Base-by-base conservation (phyloP, 352 stramenopile species). In the Phytophthora podocarpi region DNA sequence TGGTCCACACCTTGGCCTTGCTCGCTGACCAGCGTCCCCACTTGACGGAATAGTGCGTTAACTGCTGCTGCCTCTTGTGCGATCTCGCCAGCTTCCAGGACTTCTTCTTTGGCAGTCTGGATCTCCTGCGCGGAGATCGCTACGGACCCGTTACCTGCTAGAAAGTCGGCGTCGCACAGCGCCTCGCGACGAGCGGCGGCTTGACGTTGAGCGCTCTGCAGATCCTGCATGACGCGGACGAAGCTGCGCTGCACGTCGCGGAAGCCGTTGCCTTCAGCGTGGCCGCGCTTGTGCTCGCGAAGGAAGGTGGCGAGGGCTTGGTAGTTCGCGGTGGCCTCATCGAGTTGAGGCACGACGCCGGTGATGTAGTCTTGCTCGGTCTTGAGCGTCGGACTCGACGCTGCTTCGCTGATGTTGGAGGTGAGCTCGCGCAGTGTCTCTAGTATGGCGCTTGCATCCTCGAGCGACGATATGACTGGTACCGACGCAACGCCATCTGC, bases 91-190 rank as follows among this genome's bases (percentile, higher is more conserved):
- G 82, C 78, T 50, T 89, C 80, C 13, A 82, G 65, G n/a, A 89
- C 74, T 28, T 91, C 83, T 37, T 92, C 85, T 34, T 94, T 91
- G 0, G 85, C 82, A n/a, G 70, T 70, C 39, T 94, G 80, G 37
- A 94, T 68, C 23, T 94, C 82, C 31, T 87, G 64, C 2, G 72
- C 79, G 11, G 81, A 87, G 24, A 93, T 59, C 7, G 37, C 55
- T 15, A 70, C 52, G 0, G 45, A 68, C 36, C 84, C 77, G 28
- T 70, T 68, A 15, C 66, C 76, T 0, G 73, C 58, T 11, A 92
- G 36, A 52, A 94, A 92, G 53, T 91, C 85, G 12, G 79, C 66
- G 24, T 94, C 82, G 34, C 84, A 90, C 42, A 92, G 57, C 15
- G 70, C 71, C 50, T 92, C 85, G 13, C 84, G 81, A n/a, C 64